phyloP scores from a whole-genome alignment of 75 land plant genomes.

The Selaginella moellendorffii region DNA sequence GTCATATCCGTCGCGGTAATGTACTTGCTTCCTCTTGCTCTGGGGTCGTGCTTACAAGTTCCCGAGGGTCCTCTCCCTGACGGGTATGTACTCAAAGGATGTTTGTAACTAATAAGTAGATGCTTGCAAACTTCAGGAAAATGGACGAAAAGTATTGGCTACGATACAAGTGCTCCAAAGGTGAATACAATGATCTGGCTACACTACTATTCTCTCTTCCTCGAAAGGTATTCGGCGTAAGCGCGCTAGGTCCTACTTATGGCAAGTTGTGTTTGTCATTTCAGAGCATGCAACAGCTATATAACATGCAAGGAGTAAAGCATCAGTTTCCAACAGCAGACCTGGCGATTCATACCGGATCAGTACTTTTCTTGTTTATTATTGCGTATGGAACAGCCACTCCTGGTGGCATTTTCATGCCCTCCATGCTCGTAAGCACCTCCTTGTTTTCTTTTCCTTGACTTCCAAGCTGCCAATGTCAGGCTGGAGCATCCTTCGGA shows the following conservation, averaged over 20 bases:
- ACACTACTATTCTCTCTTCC: slow-evolving; percentile 29
- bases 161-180: slow-evolving; percentile 22
- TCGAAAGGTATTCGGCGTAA: slow-evolving; percentile 15
- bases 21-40: slow-evolving; percentile 20
- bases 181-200: slow-evolving; percentile 32
- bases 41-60: slow-evolving; percentile 28
- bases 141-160: slow-evolving; percentile 26
- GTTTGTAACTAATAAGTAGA: background rate
- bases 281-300: slow-evolving; percentile 9
- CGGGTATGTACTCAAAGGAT: slow-evolving; percentile 12
- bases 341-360: slow-evolving; percentile 21
- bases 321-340: slow-evolving; percentile 16
- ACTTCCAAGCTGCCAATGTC: slow-evolving; percentile 31
- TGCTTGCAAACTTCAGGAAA: background rate
- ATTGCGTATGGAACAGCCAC: slow-evolving; percentile 35
- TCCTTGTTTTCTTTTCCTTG: slow-evolving; percentile 32
- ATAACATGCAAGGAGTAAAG: background rate
- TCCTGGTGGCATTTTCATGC: slow-evolving; percentile 37
- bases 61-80: slow-evolving; percentile 10
- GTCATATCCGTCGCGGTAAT: slow-evolving; percentile 22
- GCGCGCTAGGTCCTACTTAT: no score
- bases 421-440: slow-evolving; percentile 30
- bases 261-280: no score
- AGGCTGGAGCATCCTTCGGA: slow-evolving; percentile 37
- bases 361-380: slow-evolving; percentile 24